Base-by-base conservation (phyloP, 441 rosid species). In the Adansonia madagascariensis region DNA sequence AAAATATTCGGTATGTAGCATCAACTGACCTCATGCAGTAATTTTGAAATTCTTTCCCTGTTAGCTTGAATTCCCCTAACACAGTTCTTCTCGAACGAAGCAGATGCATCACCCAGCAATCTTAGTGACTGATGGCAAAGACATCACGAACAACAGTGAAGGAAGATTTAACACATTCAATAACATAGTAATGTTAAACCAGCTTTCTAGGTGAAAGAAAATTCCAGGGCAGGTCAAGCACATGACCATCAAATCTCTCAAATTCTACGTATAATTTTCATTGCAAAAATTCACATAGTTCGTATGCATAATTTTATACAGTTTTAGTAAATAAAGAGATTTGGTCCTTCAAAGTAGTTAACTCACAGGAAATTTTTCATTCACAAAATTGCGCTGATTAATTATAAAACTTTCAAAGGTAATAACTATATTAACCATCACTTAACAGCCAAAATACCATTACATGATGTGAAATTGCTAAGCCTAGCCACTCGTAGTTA, bases 81-180 rank as follows among this genome's bases (percentile, higher is more conserved):
- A 61, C 99, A 94, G 83, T 95, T 95, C 88, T 92, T 95, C 80
- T 92, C 95, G 74, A 95, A 95, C 73, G 97, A 95, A 76, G 91
- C 89, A 82, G 97, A 95, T 77, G 97, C 97, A 83, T 94, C 99
- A 62, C 97, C 98, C 74, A 95, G 84, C 80, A 95, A 84, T 86
- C 98, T 88, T 18, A 91, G 74, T 0, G 97, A 95, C 99, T 91
- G 81, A 52, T 56, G 77, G 62, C 60, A 66, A 84, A 67, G 74
- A 70, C 31, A 43, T 63, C 39, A 80, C 81, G 0, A 39, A 1
- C 2, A 46, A 8, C 57, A 62, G 61, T 77, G 10, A 76, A 71
- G 56, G 64, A 20, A 75, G 77, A 68, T 7, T 7, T 27, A 53
- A 50, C 18, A 53, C 17, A 59, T 14, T 47, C 65, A 43, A 53